phyloP scores from a whole-genome alignment of 2,329 filamentous ascomycete species.

The Beauveria bassiana region DNA sequence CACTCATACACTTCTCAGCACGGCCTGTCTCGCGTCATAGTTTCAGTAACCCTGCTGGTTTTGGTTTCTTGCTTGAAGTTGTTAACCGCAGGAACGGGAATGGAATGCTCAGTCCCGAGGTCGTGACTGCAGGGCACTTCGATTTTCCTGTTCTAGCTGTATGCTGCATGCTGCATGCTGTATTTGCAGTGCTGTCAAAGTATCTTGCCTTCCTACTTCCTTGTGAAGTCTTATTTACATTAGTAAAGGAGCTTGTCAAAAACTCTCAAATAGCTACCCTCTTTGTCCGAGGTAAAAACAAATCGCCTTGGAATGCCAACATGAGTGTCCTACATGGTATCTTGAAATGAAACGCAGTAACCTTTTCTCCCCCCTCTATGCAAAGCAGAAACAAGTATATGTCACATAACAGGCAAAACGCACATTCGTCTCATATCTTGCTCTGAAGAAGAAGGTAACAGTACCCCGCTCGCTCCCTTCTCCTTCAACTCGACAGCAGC shows the following conservation, averaged over 20 bases:
- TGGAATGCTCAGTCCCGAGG: background rate
- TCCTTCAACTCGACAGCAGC: background rate
- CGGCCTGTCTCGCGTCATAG: constrained; percentile 3
- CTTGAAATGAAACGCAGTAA: background rate
- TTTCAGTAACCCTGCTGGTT: background rate
- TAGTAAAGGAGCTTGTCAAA: background rate
- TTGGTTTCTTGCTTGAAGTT: background rate
- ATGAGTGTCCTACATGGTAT: background rate
- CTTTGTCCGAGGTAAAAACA: no score
- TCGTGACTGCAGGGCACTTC: no score
- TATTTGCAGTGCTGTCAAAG: no score
- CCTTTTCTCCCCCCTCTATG: background rate
- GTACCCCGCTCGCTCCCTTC: background rate
- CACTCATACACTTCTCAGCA: background rate
- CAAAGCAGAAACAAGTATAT: background rate
- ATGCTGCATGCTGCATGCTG: no score
- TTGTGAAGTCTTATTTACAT: background rate
- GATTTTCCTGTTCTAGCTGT: no score
- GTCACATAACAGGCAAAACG: no score
- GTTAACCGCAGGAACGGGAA: background rate
- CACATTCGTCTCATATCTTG: background rate
- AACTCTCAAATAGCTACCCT: background rate
- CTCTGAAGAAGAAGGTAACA: background rate
- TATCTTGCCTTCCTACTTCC: no score
- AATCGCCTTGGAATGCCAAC: background rate